Base-by-base conservation (phyloP, 148 eudicot genomes). In the Amaranthus hypochondriacus region DNA sequence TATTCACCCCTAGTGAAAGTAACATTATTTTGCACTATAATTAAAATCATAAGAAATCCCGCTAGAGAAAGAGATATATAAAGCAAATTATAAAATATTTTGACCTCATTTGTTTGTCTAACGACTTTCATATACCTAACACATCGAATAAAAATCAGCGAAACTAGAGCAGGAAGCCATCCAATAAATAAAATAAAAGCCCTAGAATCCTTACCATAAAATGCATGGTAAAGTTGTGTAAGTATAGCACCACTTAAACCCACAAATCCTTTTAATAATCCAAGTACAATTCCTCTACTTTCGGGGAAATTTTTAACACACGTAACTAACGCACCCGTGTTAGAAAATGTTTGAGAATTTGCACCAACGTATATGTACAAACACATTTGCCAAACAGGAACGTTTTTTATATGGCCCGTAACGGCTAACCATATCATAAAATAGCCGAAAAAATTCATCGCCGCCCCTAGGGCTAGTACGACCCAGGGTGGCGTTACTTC, bases 271-370 rank as follows among this genome's bases (percentile, higher is more conserved):
- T 77, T 81, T 48, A 81, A 58, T 5, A 81, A 62, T 65, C 84
- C 84, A 49, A 81, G 15, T 0, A 81, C 78, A 39, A 73, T 62
- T 8, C 81, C 84, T 28, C 84, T 49, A 9, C 81, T 74, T 56
- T 74, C 48, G 3, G 84, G 84, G 59, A 81, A 81, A 75, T 81
- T 81, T 55, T 77, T 77, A 7, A 81, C 84, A 69, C 84, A 81
- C 9, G 81, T 78, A 51, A 81, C 84, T 42, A 81, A 21, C 3
- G 75, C 80, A 51, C 84, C 81, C 1, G 81, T 81, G 75, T 81
- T 77, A 3, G 81, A 70, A 66, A 81, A 81, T 4, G 77, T 48
- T 63, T 77, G 78, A 2, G 84, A 66, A 69, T 76, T 70, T 0
- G 73, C 68, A 3, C 76, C 75, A 53, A 72, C 8, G 54, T 71